Conservation (phyloP, 768 basidiomycete genomes). For the Brasilioporus rufonigricans region DNA sequence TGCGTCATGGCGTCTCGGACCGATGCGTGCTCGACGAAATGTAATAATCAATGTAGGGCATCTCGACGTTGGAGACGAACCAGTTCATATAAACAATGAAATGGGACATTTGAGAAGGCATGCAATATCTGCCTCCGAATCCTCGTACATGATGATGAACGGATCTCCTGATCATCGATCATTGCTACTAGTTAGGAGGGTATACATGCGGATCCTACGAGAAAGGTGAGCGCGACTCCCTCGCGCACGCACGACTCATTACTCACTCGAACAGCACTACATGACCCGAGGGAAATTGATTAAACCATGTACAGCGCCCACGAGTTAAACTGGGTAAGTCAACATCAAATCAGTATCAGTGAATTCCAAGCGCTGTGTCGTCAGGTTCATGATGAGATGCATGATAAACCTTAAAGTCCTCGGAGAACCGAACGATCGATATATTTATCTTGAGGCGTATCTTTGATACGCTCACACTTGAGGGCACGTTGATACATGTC, state of each 20-base stretch:
- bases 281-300: neutral
- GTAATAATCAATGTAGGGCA: neutral
- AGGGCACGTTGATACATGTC: neutral
- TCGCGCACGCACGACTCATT: neutral
- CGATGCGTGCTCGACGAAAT: neutral
- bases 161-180: conserved; percentile 6
- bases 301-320: neutral
- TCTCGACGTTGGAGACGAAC: neutral
- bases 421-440: conserved; percentile 4
- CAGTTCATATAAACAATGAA: conserved; percentile 9
- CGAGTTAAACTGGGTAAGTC: neutral
- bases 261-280: neutral
- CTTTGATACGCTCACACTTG: neutral
- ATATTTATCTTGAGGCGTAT: neutral
- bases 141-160: neutral
- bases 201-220: neutral
- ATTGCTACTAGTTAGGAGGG: neutral
- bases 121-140: conserved; percentile 7
- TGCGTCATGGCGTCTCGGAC: neutral
- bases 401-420: conserved; percentile 4
- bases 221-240: neutral
- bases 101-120: neutral
- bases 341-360: neutral
- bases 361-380: neutral
- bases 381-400: neutral